These are phyloP conservation scores for Rhizopogon roseolus DNA, from an alignment of 768 basidiomycete species.

Conservation along the genomic window DNA sequence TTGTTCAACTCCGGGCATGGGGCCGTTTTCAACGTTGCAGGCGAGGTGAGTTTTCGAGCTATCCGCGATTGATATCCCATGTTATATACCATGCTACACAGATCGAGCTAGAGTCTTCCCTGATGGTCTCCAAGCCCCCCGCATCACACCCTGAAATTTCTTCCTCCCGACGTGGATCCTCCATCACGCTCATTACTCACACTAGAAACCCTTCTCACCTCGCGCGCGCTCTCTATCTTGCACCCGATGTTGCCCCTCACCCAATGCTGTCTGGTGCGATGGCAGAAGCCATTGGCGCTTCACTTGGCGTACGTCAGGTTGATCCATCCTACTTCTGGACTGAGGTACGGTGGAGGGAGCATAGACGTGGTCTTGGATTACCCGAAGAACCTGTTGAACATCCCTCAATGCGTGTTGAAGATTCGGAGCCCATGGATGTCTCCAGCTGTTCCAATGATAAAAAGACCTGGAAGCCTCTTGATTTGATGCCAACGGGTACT, in stretches of 20 bases:
- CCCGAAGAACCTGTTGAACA: constrained; percentile 59
- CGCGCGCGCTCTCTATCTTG: constrained; percentile 64
- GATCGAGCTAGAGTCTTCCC: constrained; percentile 79
- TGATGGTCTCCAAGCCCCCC: constrained; percentile 81
- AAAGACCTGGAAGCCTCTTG: constrained; percentile 29
- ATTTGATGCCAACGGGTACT: constrained; percentile 68
- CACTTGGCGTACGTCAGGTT: constrained; percentile 53
- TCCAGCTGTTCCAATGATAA: constrained; percentile 7
- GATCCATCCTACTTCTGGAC: constrained; percentile 81
- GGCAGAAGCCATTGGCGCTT: constrained; percentile 57
- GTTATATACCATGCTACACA: constrained; percentile 22
- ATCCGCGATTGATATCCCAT: not conserved
- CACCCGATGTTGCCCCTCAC: constrained; percentile 59
- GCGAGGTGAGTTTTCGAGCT: constrained; percentile 52
- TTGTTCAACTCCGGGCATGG: constrained; percentile 80
- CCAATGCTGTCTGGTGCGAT: constrained; percentile 63
- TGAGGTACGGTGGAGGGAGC: constrained; percentile 69
- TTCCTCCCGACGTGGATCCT: constrained; percentile 54
- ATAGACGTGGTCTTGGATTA: constrained; percentile 66
- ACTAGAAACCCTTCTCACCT: constrained; percentile 72
- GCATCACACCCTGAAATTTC: constrained; percentile 56
- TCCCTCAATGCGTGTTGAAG: constrained; percentile 13
- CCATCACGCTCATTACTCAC: constrained; percentile 60
- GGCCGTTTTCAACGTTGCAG: constrained; percentile 76
- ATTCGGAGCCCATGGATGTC: constrained; percentile 13